phyloP scores from a whole-genome alignment of 306 rosid genomes.

The Oxytropis ochrocephala region DNA sequence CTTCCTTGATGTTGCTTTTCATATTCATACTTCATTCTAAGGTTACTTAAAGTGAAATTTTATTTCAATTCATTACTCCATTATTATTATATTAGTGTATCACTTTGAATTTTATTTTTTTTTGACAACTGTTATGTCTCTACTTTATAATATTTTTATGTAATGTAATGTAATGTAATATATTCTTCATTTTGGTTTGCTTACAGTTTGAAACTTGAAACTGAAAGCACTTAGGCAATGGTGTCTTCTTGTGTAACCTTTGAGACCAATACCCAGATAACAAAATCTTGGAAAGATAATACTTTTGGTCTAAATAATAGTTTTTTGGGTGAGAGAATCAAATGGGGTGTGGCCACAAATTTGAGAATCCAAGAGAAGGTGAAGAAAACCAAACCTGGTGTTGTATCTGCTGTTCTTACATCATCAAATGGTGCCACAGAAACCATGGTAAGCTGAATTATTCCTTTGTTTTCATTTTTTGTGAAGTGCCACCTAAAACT shows the following conservation, averaged over 20 bases:
- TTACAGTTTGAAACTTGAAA: neutral
- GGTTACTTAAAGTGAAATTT: slow-evolving; percentile 5
- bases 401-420: slow-evolving; percentile 56
- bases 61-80: neutral
- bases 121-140: neutral
- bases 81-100: neutral
- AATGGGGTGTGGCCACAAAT: slow-evolving; percentile 32
- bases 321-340: slow-evolving; percentile 53
- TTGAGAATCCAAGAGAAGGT: slow-evolving; percentile 38
- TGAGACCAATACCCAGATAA: slow-evolving; percentile 36
- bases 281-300: slow-evolving; percentile 27
- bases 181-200: slow-evolving; percentile 19
- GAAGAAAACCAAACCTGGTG: slow-evolving; percentile 42
- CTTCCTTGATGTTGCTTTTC: neutral
- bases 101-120: slow-evolving; percentile 29
- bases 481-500: too few relatives aligned
- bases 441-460: slow-evolving; percentile 44
- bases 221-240: slow-evolving; percentile 36
- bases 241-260: slow-evolving; percentile 48
- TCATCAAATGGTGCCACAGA: slow-evolving; percentile 40
- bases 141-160: slow-evolving; percentile 8
- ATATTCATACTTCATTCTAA: neutral
- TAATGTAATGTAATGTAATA: slow-evolving; percentile 33
- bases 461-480: too few relatives aligned
- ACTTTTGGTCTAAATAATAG: slow-evolving; percentile 37